A percentile compares a stretch with the other conserved stretches of the same genome.
phyloP scores from a whole-genome alignment of 1,139 yeast genomes.

The Debaryomycetaceae sp. region DNA sequence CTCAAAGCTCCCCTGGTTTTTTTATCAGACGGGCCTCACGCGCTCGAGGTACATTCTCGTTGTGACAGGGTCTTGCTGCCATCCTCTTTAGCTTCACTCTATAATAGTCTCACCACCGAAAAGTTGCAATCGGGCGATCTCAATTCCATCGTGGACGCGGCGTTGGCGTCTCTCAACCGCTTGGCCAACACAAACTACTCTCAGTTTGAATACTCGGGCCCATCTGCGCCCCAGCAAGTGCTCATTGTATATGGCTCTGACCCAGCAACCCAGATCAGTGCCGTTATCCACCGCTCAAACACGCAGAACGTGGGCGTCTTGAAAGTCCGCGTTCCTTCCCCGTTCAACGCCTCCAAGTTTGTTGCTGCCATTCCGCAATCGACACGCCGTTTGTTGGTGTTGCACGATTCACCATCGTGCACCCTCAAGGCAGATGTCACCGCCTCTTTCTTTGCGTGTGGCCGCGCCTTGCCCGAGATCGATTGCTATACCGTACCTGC shows the following conservation, averaged over 20 bases:
- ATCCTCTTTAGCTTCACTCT: conserved; percentile 31
- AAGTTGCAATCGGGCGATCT: conserved; percentile 22
- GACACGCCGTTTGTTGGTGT: conserved; percentile 50
- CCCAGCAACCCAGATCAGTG: conserved; percentile 46
- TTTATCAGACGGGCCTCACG: conserved; percentile 72
- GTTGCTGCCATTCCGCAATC: conserved; percentile 46
- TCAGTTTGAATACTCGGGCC: conserved; percentile 66
- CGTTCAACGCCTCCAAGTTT: conserved; percentile 59
- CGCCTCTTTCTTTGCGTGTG: conserved; percentile 54
- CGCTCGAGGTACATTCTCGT: conserved; percentile 45
- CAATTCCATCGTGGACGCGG: conserved; percentile 27
- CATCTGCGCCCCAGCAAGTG: conserved; percentile 50
- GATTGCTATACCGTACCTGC: conserved; percentile 44
- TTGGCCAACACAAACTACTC: conserved; percentile 49
- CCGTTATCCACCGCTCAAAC: conserved; percentile 25
- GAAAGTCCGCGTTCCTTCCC: conserved; percentile 67
- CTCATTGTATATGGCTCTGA: conserved; percentile 70
- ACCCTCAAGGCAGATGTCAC: conserved; percentile 59
- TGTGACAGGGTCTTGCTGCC: conserved; percentile 36
- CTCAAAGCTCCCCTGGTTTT: conserved; percentile 53
- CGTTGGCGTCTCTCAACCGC: conserved; percentile 42
- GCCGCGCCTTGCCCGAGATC: conserved; percentile 28
- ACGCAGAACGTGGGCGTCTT: conserved; percentile 47
- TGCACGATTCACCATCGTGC: conserved; percentile 42
- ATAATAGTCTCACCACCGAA: too few species aligned